phyloP scores from a whole-genome alignment of 805 yeast species.

The Candida stauntonica region DNA sequence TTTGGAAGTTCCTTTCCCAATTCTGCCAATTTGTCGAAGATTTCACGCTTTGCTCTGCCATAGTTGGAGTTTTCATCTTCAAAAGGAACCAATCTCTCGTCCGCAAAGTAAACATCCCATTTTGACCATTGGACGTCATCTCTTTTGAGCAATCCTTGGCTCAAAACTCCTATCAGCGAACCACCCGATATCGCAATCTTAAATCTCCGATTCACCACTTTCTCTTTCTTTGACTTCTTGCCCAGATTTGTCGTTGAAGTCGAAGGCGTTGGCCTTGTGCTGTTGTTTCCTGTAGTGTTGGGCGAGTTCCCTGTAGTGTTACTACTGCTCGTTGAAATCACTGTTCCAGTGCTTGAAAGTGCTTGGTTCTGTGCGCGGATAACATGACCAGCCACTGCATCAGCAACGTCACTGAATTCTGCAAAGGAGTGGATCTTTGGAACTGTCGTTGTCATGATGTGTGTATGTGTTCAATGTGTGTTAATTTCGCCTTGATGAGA shows the following conservation, averaged over 20 bases:
- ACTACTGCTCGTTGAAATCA: conserved; percentile 11
- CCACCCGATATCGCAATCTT: conserved; percentile 94
- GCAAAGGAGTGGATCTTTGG: conserved; percentile 93
- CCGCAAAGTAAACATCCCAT: conserved; percentile 97
- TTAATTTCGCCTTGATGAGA: too few relatives aligned
- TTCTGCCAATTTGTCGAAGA: conserved; percentile 60
- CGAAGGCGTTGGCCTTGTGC: conserved; percentile 15
- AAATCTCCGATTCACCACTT: conserved; percentile 51
- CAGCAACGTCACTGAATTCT: conserved; percentile 86
- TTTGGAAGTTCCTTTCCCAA: conserved; percentile 48
- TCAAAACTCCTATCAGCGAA: conserved; percentile 77
- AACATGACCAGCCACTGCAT: conserved; percentile 94
- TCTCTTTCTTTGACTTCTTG: conserved; percentile 30
- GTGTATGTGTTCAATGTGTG: background rate
- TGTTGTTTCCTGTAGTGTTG: conserved; percentile 8
- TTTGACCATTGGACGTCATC: conserved; percentile 81
- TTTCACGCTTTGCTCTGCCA: conserved; percentile 80
- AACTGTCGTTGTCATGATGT: conserved; percentile 80
- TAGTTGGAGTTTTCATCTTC: conserved; percentile 79
- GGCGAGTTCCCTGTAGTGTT: conserved; percentile 19
- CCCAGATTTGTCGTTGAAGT: conserved; percentile 15
- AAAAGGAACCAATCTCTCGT: conserved; percentile 90
- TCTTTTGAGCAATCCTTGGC: conserved; percentile 78
- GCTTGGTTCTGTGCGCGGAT: conserved; percentile 76
- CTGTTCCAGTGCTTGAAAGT: conserved; percentile 16